Percentiles rank a stretch among this genome's conserved stretches.
Evolutionary conservation across 768 basidiomycete species (phyloP).

Genomic region (Suillus variegatus): DNA sequence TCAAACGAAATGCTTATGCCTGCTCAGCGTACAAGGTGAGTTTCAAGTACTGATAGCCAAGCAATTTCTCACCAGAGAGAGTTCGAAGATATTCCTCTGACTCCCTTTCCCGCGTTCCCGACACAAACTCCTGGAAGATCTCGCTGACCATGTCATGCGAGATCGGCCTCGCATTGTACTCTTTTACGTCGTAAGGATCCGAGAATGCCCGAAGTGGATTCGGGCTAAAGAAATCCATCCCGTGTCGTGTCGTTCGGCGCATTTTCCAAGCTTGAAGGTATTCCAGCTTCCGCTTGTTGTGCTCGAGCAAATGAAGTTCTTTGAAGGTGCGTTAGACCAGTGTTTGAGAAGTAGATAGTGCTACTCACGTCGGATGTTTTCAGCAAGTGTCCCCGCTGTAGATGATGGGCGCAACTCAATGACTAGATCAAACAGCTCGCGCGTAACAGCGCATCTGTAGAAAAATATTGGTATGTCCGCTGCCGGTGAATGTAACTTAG

Average conservation of each 20-base stretch:
- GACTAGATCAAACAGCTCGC: conserved; percentile 26
- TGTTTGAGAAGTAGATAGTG: neutral
- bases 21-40: neutral
- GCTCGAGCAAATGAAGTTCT: conserved; percentile 27
- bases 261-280: conserved; percentile 16
- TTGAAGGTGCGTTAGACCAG: neutral
- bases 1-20: conserved; percentile 14
- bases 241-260: neutral
- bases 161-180: conserved; percentile 13
- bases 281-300: conserved; percentile 15
- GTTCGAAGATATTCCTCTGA: conserved; percentile 2
- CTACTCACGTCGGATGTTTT: conserved; percentile 24
- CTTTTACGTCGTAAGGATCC: neutral
- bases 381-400: conserved; percentile 21
- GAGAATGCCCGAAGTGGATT: conserved; percentile 2
- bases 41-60: neutral
- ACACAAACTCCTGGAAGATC: conserved; percentile 17
- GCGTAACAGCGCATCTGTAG: conserved; percentile 20
- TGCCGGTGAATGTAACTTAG: no score
- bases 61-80: neutral
- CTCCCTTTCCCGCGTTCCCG: neutral
- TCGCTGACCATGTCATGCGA: conserved; percentile 22
- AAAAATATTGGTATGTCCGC: conserved; percentile 24
- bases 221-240: neutral
- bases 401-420: conserved; percentile 22